Evolutionary conservation across 164 flowering plant species (phyloP), one percentile per base, ranked within the genome.

Genomic region (Dillenia suffruticosa): DNA sequence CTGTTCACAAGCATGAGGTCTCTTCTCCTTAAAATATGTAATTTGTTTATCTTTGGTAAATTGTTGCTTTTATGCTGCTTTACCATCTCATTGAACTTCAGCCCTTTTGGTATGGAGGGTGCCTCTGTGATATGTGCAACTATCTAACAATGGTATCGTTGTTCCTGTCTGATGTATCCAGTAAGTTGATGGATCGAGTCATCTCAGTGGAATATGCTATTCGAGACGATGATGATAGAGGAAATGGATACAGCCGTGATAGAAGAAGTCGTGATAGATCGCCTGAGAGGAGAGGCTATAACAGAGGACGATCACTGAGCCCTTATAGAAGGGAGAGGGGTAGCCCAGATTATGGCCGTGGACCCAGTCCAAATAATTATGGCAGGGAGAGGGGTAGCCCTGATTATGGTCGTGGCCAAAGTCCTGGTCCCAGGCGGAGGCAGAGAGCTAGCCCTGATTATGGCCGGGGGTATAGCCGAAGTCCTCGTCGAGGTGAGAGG

Each of bases 201-300:
- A 86, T 94, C 50, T 82, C 96, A 10, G 99, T 94, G 63, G 99
- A 94, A 61, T 94, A 87, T 83, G 95, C 99, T 22, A 83, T 78
- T 14, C 79, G 89, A 48, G 97, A 94, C 78, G 96, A 94, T 71
- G 97, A 91, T 72, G 98, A 85, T 8, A 83, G 74, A 63, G 76
- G 76, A 69, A 77, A 82, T 73, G 90, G 89, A 2, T 58, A 77
- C 56, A 84, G 92, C 63, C 95, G 93, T 61, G 93, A 81, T 9
- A 74, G 85, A 61, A 71, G 81, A 57, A 81, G 81, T 9, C 74
- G 78, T 16, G 79, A 68, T 72, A 77, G 77, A 79, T 63, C 75
- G 40, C 88, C 91, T 0, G 78, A 80, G 32, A 64, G 82, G 24
- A 83, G 87, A 72, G 58, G 86, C 43, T 72, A 72, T n/a, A 76